phyloP scores from a whole-genome alignment of 2,329 filamentous ascomycete genomes.

The Penicillium sp. region DNA sequence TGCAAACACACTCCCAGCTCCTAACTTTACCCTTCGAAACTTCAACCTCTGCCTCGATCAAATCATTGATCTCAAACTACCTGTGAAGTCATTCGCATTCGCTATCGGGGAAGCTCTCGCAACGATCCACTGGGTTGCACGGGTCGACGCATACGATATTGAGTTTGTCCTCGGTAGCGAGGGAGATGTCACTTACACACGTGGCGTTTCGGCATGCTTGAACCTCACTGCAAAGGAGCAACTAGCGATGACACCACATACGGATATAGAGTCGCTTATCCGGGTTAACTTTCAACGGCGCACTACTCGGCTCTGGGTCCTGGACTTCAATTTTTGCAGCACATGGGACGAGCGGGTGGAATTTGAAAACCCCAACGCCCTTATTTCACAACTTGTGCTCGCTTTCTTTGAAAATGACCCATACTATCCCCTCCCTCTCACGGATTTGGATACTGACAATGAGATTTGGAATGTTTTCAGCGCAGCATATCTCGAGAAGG shows the following conservation, averaged over 20 bases:
- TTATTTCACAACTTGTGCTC: constrained; percentile 7
- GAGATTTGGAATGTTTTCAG: no score
- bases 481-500: no score
- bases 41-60: constrained; percentile 13
- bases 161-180: constrained; percentile 17
- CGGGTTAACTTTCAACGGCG: not conserved
- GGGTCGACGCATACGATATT: constrained; percentile 13
- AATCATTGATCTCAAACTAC: constrained; percentile 9
- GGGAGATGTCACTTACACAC: not conserved
- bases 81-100: not conserved
- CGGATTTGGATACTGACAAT: no score
- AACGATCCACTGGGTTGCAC: constrained; percentile 10
- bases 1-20: not conserved
- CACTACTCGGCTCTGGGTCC: constrained; percentile 1
- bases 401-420: constrained; percentile 16
- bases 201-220: not conserved
- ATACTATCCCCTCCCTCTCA: constrained; percentile 9
- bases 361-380: not conserved
- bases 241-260: constrained; percentile 2
- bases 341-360: constrained; percentile 4
- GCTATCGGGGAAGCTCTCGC: constrained; percentile 9
- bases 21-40: constrained; percentile 15
- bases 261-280: not conserved
- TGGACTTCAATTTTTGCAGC: constrained; percentile 12
- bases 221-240: not conserved